Conservation (phyloP, 2,329 filamentous ascomycete species). For the Fonsecaea nubica region DNA sequence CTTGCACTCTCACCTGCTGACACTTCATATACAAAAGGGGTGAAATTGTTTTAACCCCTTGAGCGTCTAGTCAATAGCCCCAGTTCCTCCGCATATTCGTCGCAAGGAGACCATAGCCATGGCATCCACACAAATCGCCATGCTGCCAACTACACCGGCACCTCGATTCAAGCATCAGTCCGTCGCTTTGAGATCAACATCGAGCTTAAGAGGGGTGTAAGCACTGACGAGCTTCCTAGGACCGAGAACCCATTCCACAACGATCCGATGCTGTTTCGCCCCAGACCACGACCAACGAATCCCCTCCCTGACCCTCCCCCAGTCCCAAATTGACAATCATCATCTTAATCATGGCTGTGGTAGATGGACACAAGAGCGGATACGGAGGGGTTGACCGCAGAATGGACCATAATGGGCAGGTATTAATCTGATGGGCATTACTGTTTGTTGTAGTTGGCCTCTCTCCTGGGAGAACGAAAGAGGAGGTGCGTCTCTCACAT, state of each 20-base stretch:
- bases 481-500: not conserved
- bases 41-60: not conserved
- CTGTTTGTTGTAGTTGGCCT: not conserved
- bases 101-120: not conserved
- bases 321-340: not conserved
- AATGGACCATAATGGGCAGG: not conserved
- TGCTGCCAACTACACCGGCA: not conserved
- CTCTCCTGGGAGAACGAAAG: not conserved
- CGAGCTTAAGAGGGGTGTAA: not conserved
- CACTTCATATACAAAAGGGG: not conserved
- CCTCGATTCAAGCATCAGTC: not conserved
- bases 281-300: not conserved
- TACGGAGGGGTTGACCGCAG: not conserved
- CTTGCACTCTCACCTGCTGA: not conserved
- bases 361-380: not conserved
- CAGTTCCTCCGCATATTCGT: not conserved
- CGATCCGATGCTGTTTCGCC: not conserved
- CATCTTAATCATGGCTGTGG: not conserved
- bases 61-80: not conserved
- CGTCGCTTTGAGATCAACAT: not conserved
- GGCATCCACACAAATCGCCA: not conserved
- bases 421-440: not conserved
- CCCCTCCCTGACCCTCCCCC: slow-evolving; percentile 1
- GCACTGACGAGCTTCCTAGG: not conserved
- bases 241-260: not conserved